A percentile compares a stretch with the other conserved stretches of the same genome.
Evolutionary conservation across 176 grass and related monocot species (phyloP).

Genomic region (Aegilops longissima): DNA sequence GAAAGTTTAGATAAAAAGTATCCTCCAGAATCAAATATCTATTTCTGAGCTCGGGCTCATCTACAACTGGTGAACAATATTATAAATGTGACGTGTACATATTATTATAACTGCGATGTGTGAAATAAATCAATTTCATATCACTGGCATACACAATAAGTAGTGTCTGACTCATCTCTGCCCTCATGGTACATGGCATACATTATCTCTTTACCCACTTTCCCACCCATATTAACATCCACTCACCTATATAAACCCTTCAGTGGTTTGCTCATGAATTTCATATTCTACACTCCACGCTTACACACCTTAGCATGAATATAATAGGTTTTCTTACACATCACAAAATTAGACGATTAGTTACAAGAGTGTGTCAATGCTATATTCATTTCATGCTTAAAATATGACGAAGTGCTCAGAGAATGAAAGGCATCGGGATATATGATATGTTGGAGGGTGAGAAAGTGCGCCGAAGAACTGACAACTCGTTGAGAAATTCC

Average conservation of each 20-base stretch:
- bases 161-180: background rate
- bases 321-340: background rate
- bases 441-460: no score
- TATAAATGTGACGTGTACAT: no score
- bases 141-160: background rate
- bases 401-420: background rate
- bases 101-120: no score
- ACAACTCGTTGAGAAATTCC: no score
- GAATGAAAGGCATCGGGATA: background rate
- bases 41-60: no score
- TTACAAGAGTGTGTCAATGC: background rate
- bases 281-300: background rate
- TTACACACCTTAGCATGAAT: background rate
- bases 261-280: background rate
- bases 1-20: no score
- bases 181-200: background rate
- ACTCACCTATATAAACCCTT: background rate
- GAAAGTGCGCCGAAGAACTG: no score
- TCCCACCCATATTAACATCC: background rate
- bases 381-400: background rate
- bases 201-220: background rate
- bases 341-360: background rate
- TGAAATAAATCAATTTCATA: no score
- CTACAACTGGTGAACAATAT: no score
- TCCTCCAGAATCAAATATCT: no score